These are phyloP conservation scores for Bjerkandera adusta DNA, from an alignment of 1,284 basidiomycete genomes.

Conservation along the genomic window DNA sequence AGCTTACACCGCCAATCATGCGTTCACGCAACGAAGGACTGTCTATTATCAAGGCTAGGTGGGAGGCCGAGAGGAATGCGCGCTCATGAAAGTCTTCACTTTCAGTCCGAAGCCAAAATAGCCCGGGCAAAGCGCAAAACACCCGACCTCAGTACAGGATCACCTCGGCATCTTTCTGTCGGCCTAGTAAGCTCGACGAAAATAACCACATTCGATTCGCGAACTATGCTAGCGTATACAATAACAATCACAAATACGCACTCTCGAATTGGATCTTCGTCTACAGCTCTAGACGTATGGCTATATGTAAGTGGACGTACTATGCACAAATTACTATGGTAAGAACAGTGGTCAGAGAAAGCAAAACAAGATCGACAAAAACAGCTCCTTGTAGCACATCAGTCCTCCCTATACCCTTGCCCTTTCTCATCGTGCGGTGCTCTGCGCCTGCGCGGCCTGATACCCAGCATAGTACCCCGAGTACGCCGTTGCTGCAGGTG, in stretches of 20 bases:
- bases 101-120: too few species aligned
- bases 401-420: too few species aligned
- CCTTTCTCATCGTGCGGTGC: conserved; percentile 16
- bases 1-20: conserved; percentile 49
- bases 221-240: too few species aligned
- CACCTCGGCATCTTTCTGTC: too few species aligned
- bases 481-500: conserved; percentile 14
- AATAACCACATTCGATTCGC: too few species aligned
- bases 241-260: too few species aligned
- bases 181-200: too few species aligned
- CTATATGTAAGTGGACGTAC: too few species aligned
- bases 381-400: background rate
- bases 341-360: background rate
- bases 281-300: too few species aligned
- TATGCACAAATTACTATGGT: conserved; percentile 7
- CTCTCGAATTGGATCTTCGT: too few species aligned
- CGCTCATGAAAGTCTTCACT: conserved; percentile 9
- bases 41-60: conserved; percentile 63
- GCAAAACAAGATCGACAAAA: background rate
- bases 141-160: too few species aligned
- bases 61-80: conserved; percentile 59
- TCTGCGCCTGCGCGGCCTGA: conserved; percentile 18
- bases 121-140: too few species aligned
- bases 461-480: conserved; percentile 27
- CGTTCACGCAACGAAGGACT: conserved; percentile 66